Conservation (phyloP, 2,329 filamentous ascomycete genomes). For the Penicillium sp. region DNA sequence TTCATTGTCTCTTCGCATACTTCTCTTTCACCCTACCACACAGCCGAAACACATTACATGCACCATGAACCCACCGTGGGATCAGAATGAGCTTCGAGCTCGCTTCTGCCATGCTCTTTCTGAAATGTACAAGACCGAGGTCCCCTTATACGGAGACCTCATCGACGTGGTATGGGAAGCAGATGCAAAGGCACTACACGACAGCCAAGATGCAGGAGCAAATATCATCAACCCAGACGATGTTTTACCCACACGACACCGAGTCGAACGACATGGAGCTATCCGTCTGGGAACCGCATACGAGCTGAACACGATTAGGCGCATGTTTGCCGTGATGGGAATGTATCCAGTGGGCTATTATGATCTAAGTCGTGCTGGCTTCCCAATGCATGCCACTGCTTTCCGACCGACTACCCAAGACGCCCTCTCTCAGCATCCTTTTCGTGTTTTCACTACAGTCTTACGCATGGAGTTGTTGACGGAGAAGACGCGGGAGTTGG, state of each 20-base stretch:
- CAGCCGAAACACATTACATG: background rate
- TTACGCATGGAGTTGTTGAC: conserved; percentile 43
- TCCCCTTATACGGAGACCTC: conserved; percentile 32
- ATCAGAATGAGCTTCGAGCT: conserved; percentile 25
- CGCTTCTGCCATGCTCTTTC: conserved; percentile 31
- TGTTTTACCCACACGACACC: conserved; percentile 23
- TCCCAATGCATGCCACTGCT: conserved; percentile 51
- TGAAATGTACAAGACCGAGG: conserved; percentile 34
- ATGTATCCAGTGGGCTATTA: conserved; percentile 52
- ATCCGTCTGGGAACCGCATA: conserved; percentile 46
- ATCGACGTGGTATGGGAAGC: conserved; percentile 29
- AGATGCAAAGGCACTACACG: conserved; percentile 21
- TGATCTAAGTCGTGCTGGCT: conserved; percentile 44
- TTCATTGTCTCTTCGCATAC: background rate
- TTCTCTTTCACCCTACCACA: background rate
- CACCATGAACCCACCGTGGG: conserved; percentile 4
- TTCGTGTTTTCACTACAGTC: conserved; percentile 43
- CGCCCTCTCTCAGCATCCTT: conserved; percentile 43
- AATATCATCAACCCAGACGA: conserved; percentile 19
- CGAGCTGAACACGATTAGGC: conserved; percentile 42
- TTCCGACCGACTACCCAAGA: conserved; percentile 42
- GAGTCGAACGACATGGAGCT: conserved; percentile 45
- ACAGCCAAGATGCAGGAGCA: conserved; percentile 2
- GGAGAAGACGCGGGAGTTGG: conserved; percentile 29
- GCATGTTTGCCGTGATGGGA: conserved; percentile 46